Percentiles rank a stretch among this genome's conserved stretches.
Conservation (phyloP, 768 basidiomycete genomes). For the Leccinum rimulosum region DNA sequence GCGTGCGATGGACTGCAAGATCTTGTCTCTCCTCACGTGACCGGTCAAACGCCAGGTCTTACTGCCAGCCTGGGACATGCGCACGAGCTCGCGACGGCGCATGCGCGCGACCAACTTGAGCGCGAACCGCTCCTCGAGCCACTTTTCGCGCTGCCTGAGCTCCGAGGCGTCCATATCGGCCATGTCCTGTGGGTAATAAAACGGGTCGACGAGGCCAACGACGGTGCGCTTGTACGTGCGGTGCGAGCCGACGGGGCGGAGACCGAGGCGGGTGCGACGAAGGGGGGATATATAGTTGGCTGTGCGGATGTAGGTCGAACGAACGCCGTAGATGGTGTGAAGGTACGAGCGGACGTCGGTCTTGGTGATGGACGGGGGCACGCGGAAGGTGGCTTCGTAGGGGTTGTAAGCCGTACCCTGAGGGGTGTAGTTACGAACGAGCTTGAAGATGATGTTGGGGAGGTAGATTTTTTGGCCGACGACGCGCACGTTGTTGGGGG, state of each 20-base stretch:
- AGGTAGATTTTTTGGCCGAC: slow-evolving; percentile 85
- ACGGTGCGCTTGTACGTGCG: slow-evolving; percentile 88
- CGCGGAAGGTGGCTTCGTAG: slow-evolving; percentile 90
- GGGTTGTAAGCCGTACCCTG: slow-evolving; percentile 85
- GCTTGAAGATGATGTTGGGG: slow-evolving; percentile 79
- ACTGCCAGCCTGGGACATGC: slow-evolving; percentile 35
- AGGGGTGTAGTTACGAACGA: slow-evolving; percentile 82
- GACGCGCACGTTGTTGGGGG: slow-evolving; percentile 44
- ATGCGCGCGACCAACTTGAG: slow-evolving; percentile 35
- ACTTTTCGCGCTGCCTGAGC: slow-evolving; percentile 52
- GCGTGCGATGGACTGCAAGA: slow-evolving; percentile 48
- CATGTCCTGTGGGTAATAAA: slow-evolving; percentile 83
- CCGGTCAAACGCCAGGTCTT: slow-evolving; percentile 40
- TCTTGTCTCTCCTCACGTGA: slow-evolving; percentile 45
- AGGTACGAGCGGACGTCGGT: slow-evolving; percentile 89
- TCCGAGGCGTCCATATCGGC: slow-evolving; percentile 72
- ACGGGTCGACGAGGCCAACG: slow-evolving; percentile 88
- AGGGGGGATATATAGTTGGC: slow-evolving; percentile 77
- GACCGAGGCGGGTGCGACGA: slow-evolving; percentile 28
- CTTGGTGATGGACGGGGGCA: slow-evolving; percentile 88
- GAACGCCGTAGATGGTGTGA: slow-evolving; percentile 78
- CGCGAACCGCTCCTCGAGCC: slow-evolving; percentile 61
- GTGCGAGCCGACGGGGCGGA: slow-evolving; percentile 33
- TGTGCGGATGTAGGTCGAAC: slow-evolving; percentile 93
- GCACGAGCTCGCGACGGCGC: slow-evolving; percentile 34